Base-by-base conservation (phyloP, 257 asterid genomes). In the Rauvolfia tetraphylla region DNA sequence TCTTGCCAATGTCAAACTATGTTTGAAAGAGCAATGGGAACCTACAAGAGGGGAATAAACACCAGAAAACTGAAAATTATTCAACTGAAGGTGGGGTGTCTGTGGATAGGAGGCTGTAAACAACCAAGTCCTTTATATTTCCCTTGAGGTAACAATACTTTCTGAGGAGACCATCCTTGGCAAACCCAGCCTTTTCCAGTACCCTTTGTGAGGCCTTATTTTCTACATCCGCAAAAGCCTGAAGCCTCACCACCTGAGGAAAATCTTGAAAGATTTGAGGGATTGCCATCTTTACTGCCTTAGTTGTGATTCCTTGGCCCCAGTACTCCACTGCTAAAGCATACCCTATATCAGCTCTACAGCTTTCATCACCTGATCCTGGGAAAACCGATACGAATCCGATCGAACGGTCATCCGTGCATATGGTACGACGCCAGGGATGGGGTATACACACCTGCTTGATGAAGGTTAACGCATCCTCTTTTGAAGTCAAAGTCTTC, bases 271-370 rank as follows among this genome's bases (percentile, higher is more conserved):
- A 93, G 44, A 86, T 86, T 13, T 83, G 54, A 70, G 82, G 58
- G 44, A 92, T 90, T 82, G 86, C 96, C 90, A 87, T 81, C 76
- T 74, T 87, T 82, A 90, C 94, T 18, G 97, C 97, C 83, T 73
- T 75, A 0, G 97, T 88, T 5, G 88, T 92, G 20, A 93, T 83
- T 31, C 98, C 97, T 54, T 83, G 87, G 1, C 97, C 98, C 97
- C 97, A 92, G 44, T 86, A 84, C 49, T 86, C 89, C 25, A 93
- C 88, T 48, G 80, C 92, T 77, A 93, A 76, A 38, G 80, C 84
- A 79, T 88, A 90, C 38, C 97, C 98, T 10, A 93, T 23, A 78
- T 92, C 97, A 13, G 89, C 97, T 75, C 97, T 85, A 78, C 96
- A 88, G 0, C 25, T 65, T 7, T 89, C 80, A 44, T 11, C 68